A percentile compares a stretch with the other conserved stretches of the same genome.
Conservation (phyloP, 2,329 filamentous ascomycete species). For the Calonectria pseudoturangicola region DNA sequence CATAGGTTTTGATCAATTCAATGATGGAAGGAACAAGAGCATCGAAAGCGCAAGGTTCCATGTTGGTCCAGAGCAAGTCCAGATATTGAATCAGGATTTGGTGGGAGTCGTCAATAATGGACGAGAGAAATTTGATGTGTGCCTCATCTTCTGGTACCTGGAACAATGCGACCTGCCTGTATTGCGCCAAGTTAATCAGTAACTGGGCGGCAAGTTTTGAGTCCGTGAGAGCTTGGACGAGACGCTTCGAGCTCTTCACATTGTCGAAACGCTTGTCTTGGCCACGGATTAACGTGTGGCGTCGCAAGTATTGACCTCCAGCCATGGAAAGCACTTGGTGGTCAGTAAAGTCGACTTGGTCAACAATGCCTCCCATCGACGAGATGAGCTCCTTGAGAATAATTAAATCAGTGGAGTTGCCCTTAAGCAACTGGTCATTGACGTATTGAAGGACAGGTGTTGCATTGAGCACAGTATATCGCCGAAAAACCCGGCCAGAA, state of each 20-base stretch:
- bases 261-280: conserved; percentile 88
- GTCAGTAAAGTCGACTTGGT: conserved; percentile 91
- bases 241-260: conserved; percentile 82
- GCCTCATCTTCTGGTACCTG: conserved; percentile 81
- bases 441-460: conserved; percentile 93
- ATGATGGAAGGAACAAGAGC: conserved; percentile 83
- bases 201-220: conserved; percentile 87
- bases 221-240: conserved; percentile 86
- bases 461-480: conserved; percentile 89
- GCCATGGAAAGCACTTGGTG: conserved; percentile 91
- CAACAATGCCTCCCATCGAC: conserved; percentile 94
- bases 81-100: conserved; percentile 90
- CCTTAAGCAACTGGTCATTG: conserved; percentile 85
- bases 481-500: conserved; percentile 90
- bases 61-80: conserved; percentile 88
- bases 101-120: conserved; percentile 93
- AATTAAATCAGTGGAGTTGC: conserved; percentile 92
- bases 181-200: conserved; percentile 92
- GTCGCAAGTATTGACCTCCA: conserved; percentile 86
- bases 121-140: conserved; percentile 91
- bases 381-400: conserved; percentile 92
- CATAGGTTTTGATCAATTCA: conserved; percentile 84
- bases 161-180: conserved; percentile 90
- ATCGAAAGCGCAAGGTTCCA: conserved; percentile 86
- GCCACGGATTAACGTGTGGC: conserved; percentile 86